These are phyloP conservation scores for Aspergillus pseudoterreus DNA, from an alignment of 2,329 filamentous ascomycete species.

Conservation along the genomic window DNA sequence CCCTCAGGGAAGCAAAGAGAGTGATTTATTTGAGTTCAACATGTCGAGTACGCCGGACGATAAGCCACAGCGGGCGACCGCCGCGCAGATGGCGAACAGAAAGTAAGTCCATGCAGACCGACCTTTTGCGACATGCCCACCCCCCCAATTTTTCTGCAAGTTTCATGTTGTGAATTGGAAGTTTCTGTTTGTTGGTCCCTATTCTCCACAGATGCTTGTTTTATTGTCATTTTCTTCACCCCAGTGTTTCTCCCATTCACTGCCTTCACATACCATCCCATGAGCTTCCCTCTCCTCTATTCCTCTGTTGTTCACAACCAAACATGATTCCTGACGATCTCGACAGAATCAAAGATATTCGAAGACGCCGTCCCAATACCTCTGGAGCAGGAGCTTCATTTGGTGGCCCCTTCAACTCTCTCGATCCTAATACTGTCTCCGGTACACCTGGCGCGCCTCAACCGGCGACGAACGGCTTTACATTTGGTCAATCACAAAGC, in stretches of 20 bases:
- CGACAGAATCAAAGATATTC: constrained; percentile 22
- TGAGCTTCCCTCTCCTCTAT: neutral
- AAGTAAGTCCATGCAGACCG: constrained; percentile 46
- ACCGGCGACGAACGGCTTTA: constrained; percentile 27
- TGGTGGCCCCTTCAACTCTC: constrained; percentile 25
- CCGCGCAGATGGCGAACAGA: constrained; percentile 52
- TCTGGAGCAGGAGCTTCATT: constrained; percentile 17
- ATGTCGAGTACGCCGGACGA: constrained; percentile 44
- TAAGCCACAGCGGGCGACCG: constrained; percentile 49
- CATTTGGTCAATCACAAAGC: constrained; percentile 35
- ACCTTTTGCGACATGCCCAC: constrained; percentile 10
- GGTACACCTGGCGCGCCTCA: constrained; percentile 16
- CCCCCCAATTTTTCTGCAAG: neutral
- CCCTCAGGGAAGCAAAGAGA: constrained; percentile 34
- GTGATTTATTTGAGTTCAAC: constrained; percentile 25
- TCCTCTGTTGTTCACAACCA: neutral
- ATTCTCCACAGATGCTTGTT: neutral
- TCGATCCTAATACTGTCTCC: constrained; percentile 27
- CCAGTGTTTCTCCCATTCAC: neutral
- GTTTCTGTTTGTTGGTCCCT: neutral
- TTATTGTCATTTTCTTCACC: neutral
- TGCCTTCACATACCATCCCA: neutral
- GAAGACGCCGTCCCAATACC: constrained; percentile 22
- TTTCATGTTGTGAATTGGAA: neutral
- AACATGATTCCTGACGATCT: constrained; percentile 6